A percentile compares a stretch with the other conserved stretches of the same genome.
phyloP scores from a whole-genome alignment of 2,329 filamentous ascomycete species.

The Cercospora canescens region DNA sequence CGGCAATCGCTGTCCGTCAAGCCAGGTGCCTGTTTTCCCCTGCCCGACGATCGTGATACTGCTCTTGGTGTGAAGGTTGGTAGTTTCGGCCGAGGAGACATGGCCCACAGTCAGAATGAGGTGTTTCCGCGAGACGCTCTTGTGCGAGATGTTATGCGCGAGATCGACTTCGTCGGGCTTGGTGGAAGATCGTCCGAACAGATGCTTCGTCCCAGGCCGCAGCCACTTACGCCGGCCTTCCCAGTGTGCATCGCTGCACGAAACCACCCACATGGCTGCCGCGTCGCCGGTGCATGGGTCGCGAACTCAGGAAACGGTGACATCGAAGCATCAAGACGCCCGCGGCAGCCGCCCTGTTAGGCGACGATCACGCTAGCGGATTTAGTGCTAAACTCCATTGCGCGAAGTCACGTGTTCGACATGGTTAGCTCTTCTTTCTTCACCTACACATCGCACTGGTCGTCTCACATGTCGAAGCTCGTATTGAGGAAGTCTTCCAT shows the following conservation, averaged over 20 bases:
- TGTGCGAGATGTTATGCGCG: constrained; percentile 70
- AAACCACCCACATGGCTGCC: constrained; percentile 52
- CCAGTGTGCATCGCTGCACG: constrained; percentile 58
- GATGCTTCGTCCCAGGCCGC: constrained; percentile 29
- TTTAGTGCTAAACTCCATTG: not conserved
- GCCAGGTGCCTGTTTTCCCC: constrained; percentile 80
- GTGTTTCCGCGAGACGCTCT: constrained; percentile 86
- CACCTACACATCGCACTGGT: not conserved
- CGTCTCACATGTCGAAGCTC: constrained; percentile 9
- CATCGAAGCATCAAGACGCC: not conserved
- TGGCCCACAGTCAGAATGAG: constrained; percentile 71
- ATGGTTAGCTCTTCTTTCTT: not conserved
- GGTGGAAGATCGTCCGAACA: constrained; percentile 69
- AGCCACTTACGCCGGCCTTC: constrained; percentile 42
- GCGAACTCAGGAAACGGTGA: not conserved
- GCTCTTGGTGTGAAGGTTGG: constrained; percentile 61
- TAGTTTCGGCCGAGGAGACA: constrained; percentile 65
- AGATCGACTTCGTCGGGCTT: constrained; percentile 37
- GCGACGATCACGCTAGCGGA: not conserved
- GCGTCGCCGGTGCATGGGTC: not conserved
- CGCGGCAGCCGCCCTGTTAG: not conserved
- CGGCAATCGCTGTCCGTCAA: constrained; percentile 68
- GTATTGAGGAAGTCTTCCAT: constrained; percentile 16
- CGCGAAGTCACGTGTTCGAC: not conserved
- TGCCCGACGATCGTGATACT: constrained; percentile 73